Evolutionary conservation across 169 alveolate species (phyloP).

Genomic region (Cryptosporidium viatorum): DNA sequence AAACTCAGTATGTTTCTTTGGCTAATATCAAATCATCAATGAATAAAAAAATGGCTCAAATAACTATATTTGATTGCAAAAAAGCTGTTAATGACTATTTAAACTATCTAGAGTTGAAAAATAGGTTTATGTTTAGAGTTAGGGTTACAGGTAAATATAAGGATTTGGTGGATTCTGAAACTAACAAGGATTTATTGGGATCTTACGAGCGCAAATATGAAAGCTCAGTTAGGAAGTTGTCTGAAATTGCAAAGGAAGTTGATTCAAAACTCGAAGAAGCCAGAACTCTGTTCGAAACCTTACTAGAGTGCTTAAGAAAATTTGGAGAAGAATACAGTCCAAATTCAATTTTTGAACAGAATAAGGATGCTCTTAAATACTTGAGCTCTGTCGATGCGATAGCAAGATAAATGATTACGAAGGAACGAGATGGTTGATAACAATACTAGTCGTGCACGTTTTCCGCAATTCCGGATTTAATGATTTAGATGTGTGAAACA

Average conservation of each 20-base stretch:
- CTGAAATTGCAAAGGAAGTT: background rate
- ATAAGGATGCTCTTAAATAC: background rate
- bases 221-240: background rate
- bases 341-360: background rate
- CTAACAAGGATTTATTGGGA: background rate
- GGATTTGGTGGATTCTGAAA: background rate
- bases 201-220: background rate
- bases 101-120: background rate
- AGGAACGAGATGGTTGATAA: no score
- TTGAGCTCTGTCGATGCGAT: background rate
- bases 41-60: no score
- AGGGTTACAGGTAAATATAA: background rate
- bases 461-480: background rate
- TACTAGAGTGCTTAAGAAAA: background rate
- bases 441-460: no score
- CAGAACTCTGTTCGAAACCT: background rate
- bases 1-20: background rate
- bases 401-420: background rate
- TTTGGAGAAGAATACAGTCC: slow-evolving; percentile 1
- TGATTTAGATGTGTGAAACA: background rate
- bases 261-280: background rate
- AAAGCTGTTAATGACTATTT: background rate
- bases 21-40: background rate
- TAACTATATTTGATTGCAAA: background rate
- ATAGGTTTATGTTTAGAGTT: background rate